These are phyloP conservation scores for Aschersonia sp. DNA, from an alignment of 2,329 filamentous ascomycete genomes.

Conservation along the genomic window DNA sequence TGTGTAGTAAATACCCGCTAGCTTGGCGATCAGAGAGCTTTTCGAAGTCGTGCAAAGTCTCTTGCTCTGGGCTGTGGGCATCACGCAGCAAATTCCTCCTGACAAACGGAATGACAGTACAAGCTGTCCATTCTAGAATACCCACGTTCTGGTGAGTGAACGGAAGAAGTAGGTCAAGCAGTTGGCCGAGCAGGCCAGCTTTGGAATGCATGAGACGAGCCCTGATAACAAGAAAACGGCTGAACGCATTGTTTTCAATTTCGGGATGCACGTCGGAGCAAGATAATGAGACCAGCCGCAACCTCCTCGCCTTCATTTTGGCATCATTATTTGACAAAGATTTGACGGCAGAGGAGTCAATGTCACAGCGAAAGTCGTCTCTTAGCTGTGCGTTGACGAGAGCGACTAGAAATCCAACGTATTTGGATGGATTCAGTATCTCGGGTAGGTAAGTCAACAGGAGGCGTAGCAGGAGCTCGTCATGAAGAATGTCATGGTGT, in stretches of 20 bases:
- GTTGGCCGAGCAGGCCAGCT: slow-evolving; percentile 54
- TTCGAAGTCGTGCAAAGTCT: slow-evolving; percentile 50
- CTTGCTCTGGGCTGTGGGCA: slow-evolving; percentile 27
- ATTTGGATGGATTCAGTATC: slow-evolving; percentile 45
- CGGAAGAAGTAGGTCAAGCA: slow-evolving; percentile 53
- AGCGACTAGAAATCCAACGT: slow-evolving; percentile 45
- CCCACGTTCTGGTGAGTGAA: slow-evolving; percentile 49
- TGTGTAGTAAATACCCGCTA: slow-evolving; percentile 44
- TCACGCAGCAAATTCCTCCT: slow-evolving; percentile 60
- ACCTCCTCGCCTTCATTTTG: slow-evolving; percentile 45
- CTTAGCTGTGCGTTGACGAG: slow-evolving; percentile 34
- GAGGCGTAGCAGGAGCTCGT: slow-evolving; percentile 55
- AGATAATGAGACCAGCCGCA: slow-evolving; percentile 45
- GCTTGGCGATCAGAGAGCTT: slow-evolving; percentile 42
- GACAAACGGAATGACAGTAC: slow-evolving; percentile 53
- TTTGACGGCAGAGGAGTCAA: slow-evolving; percentile 43
- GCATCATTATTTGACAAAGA: slow-evolving; percentile 49
- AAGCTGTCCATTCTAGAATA: slow-evolving; percentile 55
- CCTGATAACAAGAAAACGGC: slow-evolving; percentile 52
- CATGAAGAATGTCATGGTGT: slow-evolving; percentile 42
- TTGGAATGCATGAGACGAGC: slow-evolving; percentile 56
- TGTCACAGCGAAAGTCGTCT: slow-evolving; percentile 21
- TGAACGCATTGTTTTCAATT: slow-evolving; percentile 38
- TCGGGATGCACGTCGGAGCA: slow-evolving; percentile 32
- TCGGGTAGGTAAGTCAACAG: slow-evolving; percentile 69